Percentiles rank a stretch among this genome's conserved stretches.
Evolutionary conservation across 148 eudicot species (phyloP).

Genomic region (Persicaria tinctoria): DNA sequence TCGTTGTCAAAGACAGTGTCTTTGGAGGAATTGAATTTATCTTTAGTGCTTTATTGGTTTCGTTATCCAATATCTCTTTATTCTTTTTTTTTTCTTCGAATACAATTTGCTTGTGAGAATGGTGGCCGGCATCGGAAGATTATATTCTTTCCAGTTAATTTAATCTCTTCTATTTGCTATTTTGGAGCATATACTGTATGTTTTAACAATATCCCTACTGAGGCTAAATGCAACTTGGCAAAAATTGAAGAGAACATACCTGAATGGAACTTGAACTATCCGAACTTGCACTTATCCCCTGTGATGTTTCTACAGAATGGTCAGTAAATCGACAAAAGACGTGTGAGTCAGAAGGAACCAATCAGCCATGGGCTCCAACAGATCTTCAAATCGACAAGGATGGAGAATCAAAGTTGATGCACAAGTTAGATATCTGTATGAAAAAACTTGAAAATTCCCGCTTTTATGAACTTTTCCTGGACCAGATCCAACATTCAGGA

Average conservation of each 20-base stretch:
- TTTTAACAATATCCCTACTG: background rate
- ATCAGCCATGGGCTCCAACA: constrained; percentile 42
- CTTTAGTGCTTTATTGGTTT: too few relatives aligned
- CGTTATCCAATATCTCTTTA: too few relatives aligned
- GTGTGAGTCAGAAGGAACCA: constrained; percentile 12
- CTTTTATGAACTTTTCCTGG: constrained; percentile 41
- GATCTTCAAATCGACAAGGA: constrained; percentile 34
- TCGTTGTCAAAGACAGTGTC: too few relatives aligned
- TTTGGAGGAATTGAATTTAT: too few relatives aligned
- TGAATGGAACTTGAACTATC: background rate
- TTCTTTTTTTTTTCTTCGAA: background rate
- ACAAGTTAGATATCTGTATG: constrained; percentile 41
- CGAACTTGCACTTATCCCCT: constrained; percentile 6
- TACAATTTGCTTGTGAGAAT: background rate
- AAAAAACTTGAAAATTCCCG: constrained; percentile 48
- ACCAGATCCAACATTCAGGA: constrained; percentile 38
- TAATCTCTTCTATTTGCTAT: background rate
- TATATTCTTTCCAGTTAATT: background rate
- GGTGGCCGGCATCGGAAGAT: too few relatives aligned
- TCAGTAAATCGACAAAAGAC: constrained; percentile 26
- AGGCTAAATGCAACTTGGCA: background rate
- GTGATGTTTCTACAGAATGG: constrained; percentile 43
- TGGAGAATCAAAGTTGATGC: constrained; percentile 46
- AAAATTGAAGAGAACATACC: background rate
- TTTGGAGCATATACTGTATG: background rate